A percentile compares a stretch with the other conserved stretches of the same genome.
These are phyloP conservation scores for Rhodamnia argentea DNA, from an alignment of 345 rosid species.

Conservation along the genomic window DNA sequence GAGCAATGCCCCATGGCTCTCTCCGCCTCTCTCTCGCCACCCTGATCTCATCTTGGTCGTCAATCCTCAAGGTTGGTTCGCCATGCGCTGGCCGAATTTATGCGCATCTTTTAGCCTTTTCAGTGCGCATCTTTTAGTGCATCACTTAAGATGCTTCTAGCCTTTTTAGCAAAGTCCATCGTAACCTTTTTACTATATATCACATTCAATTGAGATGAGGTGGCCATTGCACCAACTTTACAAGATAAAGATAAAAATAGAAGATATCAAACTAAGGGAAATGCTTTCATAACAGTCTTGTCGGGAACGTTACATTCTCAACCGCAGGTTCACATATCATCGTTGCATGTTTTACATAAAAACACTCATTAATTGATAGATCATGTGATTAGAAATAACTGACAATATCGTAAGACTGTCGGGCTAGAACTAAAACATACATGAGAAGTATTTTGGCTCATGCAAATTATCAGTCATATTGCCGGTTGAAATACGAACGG, in stretches of 20 bases:
- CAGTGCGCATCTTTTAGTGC: neutral
- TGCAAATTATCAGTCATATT: neutral
- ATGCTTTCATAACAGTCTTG: no score
- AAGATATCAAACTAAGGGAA: neutral
- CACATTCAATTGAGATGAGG: neutral
- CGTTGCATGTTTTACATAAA: no score
- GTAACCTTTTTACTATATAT: neutral
- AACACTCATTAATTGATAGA: no score
- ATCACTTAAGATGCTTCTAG: neutral
- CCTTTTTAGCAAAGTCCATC: neutral
- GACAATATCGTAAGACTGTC: no score
- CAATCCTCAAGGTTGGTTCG: neutral
- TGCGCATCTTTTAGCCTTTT: neutral
- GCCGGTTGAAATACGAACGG: neutral
- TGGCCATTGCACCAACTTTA: neutral
- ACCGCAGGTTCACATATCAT: no score
- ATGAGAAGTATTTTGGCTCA: neutral
- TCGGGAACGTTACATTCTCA: no score
- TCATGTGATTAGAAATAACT: no score
- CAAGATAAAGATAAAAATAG: neutral
- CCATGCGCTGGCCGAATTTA: neutral
- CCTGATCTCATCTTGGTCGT: neutral
- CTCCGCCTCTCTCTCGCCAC: neutral
- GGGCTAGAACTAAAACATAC: neutral
- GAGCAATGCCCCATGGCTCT: neutral